Conservation (phyloP, 164 flowering plant genomes). For the Tinospora cordifolia region DNA sequence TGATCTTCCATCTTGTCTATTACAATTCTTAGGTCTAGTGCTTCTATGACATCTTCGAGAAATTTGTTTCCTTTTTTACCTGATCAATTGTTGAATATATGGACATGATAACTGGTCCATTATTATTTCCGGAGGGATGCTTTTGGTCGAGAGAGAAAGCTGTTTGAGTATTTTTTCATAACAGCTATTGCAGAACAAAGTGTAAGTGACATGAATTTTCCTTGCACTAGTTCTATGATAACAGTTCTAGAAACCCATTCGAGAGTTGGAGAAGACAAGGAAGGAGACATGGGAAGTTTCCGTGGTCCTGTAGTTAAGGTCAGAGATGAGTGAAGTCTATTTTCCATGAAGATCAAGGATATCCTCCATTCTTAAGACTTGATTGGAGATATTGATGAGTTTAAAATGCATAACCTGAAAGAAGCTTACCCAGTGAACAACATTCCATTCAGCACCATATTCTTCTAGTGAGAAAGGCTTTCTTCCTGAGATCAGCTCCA, state of each 20-base stretch:
- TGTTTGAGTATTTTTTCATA: neutral
- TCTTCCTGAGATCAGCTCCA: conserved; percentile 82
- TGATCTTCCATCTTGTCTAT: neutral
- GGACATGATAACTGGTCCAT: neutral
- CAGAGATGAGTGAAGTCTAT: neutral
- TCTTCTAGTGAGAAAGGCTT: conserved; percentile 74
- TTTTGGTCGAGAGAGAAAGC: neutral
- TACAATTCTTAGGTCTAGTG: neutral
- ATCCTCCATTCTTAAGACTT: neutral
- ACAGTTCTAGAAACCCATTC: too few relatives aligned
- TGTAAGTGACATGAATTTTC: neutral
- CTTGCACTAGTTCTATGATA: neutral
- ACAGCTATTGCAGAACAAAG: neutral
- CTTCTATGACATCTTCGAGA: neutral
- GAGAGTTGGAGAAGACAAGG: too few relatives aligned
- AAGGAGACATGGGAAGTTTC: too few relatives aligned
- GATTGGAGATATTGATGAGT: neutral
- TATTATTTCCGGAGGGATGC: neutral
- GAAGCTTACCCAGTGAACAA: conserved; percentile 80
- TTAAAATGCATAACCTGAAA: neutral
- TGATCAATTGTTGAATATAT: neutral
- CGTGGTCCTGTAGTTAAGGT: too few relatives aligned
- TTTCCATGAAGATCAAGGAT: neutral
- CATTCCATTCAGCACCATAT: conserved; percentile 80
- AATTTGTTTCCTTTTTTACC: neutral